These are phyloP conservation scores for Penicillium manginii DNA, from an alignment of 495 filamentous ascomycete species.

Conservation along the genomic window DNA sequence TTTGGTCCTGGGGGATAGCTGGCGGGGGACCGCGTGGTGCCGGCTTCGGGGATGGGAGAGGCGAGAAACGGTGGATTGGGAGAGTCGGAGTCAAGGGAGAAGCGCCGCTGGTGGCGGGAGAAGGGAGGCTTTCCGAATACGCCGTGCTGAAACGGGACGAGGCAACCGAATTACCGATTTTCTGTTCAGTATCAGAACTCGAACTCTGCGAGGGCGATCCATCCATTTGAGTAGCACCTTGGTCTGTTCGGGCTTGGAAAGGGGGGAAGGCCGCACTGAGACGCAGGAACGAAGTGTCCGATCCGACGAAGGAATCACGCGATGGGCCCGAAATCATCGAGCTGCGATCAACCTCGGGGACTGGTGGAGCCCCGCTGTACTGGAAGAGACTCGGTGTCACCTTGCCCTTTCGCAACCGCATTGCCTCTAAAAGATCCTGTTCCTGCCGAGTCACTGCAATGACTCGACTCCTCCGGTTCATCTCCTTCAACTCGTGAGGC, in stretches of 20 bases:
- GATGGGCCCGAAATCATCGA: constrained; percentile 41
- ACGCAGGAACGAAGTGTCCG: constrained; percentile 48
- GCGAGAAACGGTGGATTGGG: constrained; percentile 50
- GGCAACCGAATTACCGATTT: constrained; percentile 33
- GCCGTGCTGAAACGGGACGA: constrained; percentile 40
- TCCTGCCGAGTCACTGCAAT: constrained; percentile 90
- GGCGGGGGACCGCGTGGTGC: constrained; percentile 44
- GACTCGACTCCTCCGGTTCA: constrained; percentile 60
- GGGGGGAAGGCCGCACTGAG: constrained; percentile 43
- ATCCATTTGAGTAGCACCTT: constrained; percentile 35
- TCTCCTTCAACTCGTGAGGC: constrained; percentile 33
- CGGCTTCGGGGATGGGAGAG: constrained; percentile 44
- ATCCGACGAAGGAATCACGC: constrained; percentile 43
- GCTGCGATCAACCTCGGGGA: constrained; percentile 26
- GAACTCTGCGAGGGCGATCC: constrained; percentile 33
- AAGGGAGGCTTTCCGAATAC: constrained; percentile 46
- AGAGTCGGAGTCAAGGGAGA: constrained; percentile 52
- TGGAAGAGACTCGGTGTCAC: constrained; percentile 74
- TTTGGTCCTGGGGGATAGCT: constrained; percentile 40
- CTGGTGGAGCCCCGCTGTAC: constrained; percentile 16
- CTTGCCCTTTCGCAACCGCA: constrained; percentile 75
- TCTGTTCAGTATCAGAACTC: constrained; percentile 44
- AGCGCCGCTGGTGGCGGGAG: constrained; percentile 40
- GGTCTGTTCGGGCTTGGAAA: constrained; percentile 24
- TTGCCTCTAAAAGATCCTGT: constrained; percentile 77